Base-by-base conservation (phyloP, 2,329 filamentous ascomycete species). In the Furcasterigmium furcatum region DNA sequence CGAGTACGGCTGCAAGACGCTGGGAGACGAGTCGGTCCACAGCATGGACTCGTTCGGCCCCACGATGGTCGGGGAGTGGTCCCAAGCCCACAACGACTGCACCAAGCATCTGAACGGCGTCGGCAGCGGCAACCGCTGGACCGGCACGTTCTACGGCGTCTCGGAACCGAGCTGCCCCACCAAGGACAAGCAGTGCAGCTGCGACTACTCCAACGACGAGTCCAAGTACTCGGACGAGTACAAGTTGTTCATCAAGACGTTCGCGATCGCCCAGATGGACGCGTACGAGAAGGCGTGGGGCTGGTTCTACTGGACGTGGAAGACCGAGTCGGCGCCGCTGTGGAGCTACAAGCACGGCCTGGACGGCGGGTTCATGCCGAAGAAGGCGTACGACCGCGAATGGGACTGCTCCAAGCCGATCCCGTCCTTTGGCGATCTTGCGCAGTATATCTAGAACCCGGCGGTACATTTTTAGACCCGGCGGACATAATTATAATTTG, bases 281-380 rank as follows among this genome's bases (percentile, higher is more conserved):
- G 81, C 79, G 27, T 91, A 88, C 54, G 86, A 89, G 64, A 73
- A 78, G 20, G 82, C 80, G 0, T 86, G 83, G 79, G 87, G 87
- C 20, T 91, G 87, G 87, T 88, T 90, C 57, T 91, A 90, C 61
- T 91, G 87, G 87, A 89, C 86, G 5, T 91, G 87, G 87, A 73
- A 82, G 60, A 89, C 85, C 12, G 87, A 91, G 65, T 73, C 64
- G 41, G 80, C 83, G n/a, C 71, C 76, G 30, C 87, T 90, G 65
- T 91, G 87, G 86, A 88, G 84, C 61, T 87, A 84, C 68, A 75
- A 82, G 59, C 68, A 72, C 32, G 85, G 82, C 0, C 64, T 83
- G 48, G 66, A 69, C 24, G 76, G 76, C 2, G 82, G 82, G 0
- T 84, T 82, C 30, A 60, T 90, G 66, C 86, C 86, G 1, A 58